A percentile compares a stretch with the other conserved stretches of the same genome.
These are phyloP conservation scores for Claviceps paspali DNA, from an alignment of 2,329 filamentous ascomycete species.

Conservation along the genomic window DNA sequence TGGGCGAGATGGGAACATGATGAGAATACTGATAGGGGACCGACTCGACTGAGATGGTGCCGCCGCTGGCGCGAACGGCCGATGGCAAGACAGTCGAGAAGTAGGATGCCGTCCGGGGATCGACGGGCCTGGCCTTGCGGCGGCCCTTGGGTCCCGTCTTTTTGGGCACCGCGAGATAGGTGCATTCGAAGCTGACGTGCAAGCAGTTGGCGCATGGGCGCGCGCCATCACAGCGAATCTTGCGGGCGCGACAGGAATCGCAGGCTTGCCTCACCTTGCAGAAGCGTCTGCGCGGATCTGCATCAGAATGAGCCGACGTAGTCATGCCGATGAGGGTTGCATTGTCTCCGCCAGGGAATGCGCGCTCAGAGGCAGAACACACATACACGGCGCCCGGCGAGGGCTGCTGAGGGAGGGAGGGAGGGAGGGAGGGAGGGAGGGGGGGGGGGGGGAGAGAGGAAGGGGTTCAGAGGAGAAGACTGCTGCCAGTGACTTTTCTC, in stretches of 20 bases:
- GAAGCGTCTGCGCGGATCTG: slow-evolving; percentile 1
- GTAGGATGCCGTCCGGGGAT: neutral
- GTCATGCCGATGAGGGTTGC: slow-evolving; percentile 2
- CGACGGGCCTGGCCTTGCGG: slow-evolving; percentile 1
- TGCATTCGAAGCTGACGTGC: slow-evolving; percentile 9
- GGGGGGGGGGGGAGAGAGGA: no score
- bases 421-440: no score
- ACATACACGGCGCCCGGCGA: neutral
- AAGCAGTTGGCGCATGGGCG: slow-evolving; percentile 15
- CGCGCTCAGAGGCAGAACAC: neutral
- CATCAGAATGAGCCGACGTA: neutral
- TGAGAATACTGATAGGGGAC: neutral
- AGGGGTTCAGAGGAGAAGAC: neutral
- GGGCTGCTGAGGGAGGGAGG: neutral
- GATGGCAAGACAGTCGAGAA: slow-evolving; percentile 3
- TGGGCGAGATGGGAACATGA: neutral
- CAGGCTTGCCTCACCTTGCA: slow-evolving; percentile 16
- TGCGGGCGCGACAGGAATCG: slow-evolving; percentile 15
- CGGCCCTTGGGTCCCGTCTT: slow-evolving; percentile 17
- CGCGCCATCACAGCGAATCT: slow-evolving; percentile 15
- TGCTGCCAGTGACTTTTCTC: no score
- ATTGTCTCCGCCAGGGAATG: slow-evolving; percentile 1
- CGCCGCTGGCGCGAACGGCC: neutral
- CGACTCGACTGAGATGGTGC: neutral
- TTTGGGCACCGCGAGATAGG: slow-evolving; percentile 16